phyloP scores from a whole-genome alignment of 371 early-diverging fungal species.

The Mucor indicus region DNA sequence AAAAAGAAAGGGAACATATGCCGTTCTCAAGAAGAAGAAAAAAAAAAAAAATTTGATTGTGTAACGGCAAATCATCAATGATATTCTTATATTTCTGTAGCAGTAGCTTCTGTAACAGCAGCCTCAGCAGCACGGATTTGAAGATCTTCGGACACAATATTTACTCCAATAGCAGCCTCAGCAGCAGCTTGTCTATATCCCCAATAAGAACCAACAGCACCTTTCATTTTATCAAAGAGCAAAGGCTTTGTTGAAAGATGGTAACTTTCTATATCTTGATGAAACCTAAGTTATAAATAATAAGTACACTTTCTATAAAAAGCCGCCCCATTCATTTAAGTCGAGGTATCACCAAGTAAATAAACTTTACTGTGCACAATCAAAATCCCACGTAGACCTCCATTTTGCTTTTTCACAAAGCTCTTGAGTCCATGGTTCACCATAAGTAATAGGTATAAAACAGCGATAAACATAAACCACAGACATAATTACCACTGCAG shows the following conservation, averaged over 20 bases:
- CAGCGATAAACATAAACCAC: constrained; percentile 55
- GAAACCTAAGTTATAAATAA: constrained; percentile 29
- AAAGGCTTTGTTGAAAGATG: constrained; percentile 11
- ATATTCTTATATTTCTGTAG: too few relatives aligned
- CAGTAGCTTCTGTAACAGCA: too few relatives aligned
- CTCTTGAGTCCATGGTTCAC: constrained; percentile 69
- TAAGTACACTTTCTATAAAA: too few relatives aligned
- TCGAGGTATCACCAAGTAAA: not conserved
- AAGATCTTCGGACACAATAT: constrained; percentile 40
- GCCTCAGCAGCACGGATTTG: too few relatives aligned
- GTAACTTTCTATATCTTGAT: constrained; percentile 26
- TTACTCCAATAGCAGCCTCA: constrained; percentile 30
- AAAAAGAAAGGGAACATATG: constrained; percentile 4
- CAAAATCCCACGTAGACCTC: constrained; percentile 75
- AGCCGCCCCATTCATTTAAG: too few relatives aligned
- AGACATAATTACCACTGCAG: constrained; percentile 48
- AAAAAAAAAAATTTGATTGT: too few relatives aligned
- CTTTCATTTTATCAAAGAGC: constrained; percentile 25
- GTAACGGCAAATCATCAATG: not conserved
- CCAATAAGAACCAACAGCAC: constrained; percentile 32
- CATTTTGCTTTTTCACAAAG: constrained; percentile 74
- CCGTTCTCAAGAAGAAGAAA: constrained; percentile 10
- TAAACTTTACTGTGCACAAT: constrained; percentile 33
- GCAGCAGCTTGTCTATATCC: constrained; percentile 24
- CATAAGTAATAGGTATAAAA: constrained; percentile 88